phyloP scores from a whole-genome alignment of 2,329 filamentous ascomycete species.

The Penicillium sp. region DNA sequence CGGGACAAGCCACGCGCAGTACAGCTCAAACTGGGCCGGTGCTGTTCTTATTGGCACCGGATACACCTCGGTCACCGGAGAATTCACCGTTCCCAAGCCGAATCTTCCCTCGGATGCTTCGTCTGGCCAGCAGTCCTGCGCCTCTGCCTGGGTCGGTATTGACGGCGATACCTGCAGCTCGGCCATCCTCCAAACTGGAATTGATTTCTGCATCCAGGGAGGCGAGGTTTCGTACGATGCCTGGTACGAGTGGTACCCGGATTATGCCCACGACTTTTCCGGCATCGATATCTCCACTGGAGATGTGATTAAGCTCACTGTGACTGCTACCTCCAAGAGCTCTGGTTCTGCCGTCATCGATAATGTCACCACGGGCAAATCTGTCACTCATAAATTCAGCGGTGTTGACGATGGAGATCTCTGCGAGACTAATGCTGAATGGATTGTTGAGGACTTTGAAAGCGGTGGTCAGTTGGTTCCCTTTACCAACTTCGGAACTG shows the following conservation, averaged over 20 bases:
- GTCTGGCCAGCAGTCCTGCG: slow-evolving; percentile 32
- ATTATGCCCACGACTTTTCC: slow-evolving; percentile 45
- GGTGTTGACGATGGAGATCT: slow-evolving; percentile 34
- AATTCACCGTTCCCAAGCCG: slow-evolving; percentile 45
- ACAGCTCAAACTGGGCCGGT: slow-evolving; percentile 51
- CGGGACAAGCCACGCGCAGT: slow-evolving; percentile 37
- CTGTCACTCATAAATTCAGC: slow-evolving; percentile 43
- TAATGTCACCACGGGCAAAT: slow-evolving; percentile 44
- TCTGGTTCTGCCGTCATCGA: slow-evolving; percentile 38
- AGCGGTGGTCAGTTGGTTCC: slow-evolving; percentile 31
- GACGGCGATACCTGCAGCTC: slow-evolving; percentile 49
- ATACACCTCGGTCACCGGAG: slow-evolving; percentile 46
- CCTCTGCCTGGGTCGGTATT: slow-evolving; percentile 52
- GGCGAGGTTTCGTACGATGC: slow-evolving; percentile 41
- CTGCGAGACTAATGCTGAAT: slow-evolving; percentile 52
- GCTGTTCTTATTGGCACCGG: slow-evolving; percentile 45
- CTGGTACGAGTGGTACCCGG: slow-evolving; percentile 55
- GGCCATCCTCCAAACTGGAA: slow-evolving; percentile 48
- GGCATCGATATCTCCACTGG: slow-evolving; percentile 39
- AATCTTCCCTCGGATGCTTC: slow-evolving; percentile 29
- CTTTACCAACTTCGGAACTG: slow-evolving; percentile 42
- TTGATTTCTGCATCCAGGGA: slow-evolving; percentile 45
- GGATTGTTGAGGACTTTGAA: slow-evolving; percentile 51
- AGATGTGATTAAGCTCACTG: slow-evolving; percentile 35
- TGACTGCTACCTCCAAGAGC: slow-evolving; percentile 34